Base-by-base conservation (phyloP, 495 filamentous ascomycete genomes). In the Penicillium canariense region DNA sequence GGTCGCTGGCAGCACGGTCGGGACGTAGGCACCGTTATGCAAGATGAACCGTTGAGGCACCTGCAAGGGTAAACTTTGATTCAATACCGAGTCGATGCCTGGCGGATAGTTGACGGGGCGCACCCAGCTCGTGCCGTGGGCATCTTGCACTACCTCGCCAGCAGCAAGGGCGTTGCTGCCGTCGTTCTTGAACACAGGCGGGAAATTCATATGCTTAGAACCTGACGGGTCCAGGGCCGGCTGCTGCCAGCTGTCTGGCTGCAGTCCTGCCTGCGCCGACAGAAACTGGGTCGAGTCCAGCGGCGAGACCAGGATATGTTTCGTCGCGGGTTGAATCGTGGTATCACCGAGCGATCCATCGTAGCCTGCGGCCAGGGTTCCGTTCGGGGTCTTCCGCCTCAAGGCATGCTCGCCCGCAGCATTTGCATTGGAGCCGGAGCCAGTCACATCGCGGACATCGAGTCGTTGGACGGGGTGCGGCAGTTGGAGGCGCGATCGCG, bases 321-420 rank as follows among this genome's bases (percentile, higher is more conserved):
- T 98, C 26, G 82, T 73, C 2, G 88, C 84, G 31, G 90, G 89
- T 40, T 89, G 88, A 17, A 84, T 82, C 4, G 81, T 82, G 65
- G 86, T 84, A 66, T 94, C 89, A 25, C 84, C 77, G 2, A 86
- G 82, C 6, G 88, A 90, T 10, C 90, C 93, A 80, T 97, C 93
- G 65, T 98, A 98, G 12, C 91, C 93, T 51, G 89, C 92, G 48
- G 91, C 88, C 50, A 98, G 80, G 17, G 91, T 96, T 20, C 94
- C 94, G 60, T 87, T 95, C 9, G 94, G 94, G 8, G 94, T 97
- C 67, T 98, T 98, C 43, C 94, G 84, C 56, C 94, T 81, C 35
- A 98, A 77, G 49, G 90, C 87, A 70, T 97, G 85, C 70, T 97
- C 91, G 5, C 64, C 69, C 11, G 66, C 35, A 27, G 60, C 60